Evolutionary conservation across 2,329 filamentous ascomycete species (phyloP), one percentile per base, ranked within the genome.

Genomic region (Stylonectria norvegica): DNA sequence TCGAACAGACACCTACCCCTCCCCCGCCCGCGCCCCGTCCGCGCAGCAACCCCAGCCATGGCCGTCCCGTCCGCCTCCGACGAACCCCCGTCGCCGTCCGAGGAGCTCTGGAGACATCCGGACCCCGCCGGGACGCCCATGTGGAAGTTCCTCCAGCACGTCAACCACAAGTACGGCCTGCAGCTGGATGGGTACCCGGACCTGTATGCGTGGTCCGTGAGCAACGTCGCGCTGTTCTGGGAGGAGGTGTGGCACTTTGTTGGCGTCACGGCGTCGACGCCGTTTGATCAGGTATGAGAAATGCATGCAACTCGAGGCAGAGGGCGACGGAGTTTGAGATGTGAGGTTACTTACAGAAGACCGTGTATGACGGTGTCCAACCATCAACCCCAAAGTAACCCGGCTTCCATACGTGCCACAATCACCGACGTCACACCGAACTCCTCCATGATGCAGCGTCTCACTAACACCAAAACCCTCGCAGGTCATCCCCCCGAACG

Each of bases 191-290:
- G 73, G 47, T 95, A 95, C 58, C 68, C 81, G 15, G 79, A 79
- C n/a, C 75, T 97, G 7, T 86, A 91, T 68, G 69, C 77, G 60
- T 97, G 91, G 91, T 95, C 89, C 50, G 76, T 93, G 48, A 77
- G 84, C 6, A 73, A 91, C 53, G 75, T 89, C 6, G 75, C 81
- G 17, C 69, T 75, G 2, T 95, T 96, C 63, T 97, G 91, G 91
- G 81, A 77, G 35, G 83, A 89, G 40, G 77, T 89, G 8, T 96
- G 90, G 90, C 72, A 86, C 29, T 90, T 85, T 64, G 86, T 86
- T 3, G 85, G 85, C 30, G 76, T 97, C 52, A 81, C 73, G 48
- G 79, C 86, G 5, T 85, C 85, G 17, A 71, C 70, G 55, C 64
- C 71, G 6, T 90, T 79, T 59, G 67, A 73, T 18, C 63, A 76